Evolutionary conservation across 139 green algal genomes (phyloP), one percentile per base, ranked within the genome.

Genomic region (Chlamydomonas incerta): DNA sequence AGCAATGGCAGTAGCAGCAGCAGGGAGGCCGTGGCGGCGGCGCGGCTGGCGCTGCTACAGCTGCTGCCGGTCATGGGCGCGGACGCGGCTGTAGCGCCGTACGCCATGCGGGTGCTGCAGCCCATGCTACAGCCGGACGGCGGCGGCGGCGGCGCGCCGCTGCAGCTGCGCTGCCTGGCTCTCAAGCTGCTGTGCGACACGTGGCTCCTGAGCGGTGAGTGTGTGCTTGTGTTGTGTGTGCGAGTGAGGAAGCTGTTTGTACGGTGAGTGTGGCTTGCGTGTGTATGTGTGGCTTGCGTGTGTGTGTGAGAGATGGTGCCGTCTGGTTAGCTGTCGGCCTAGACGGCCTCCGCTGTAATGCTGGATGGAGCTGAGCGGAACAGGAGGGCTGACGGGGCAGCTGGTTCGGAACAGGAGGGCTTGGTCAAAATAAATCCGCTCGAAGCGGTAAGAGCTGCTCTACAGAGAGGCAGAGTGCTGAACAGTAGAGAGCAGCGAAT

Each of bases 111-210:
- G 1, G 81, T 86, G 33, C 68, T 94, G 34, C 74, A 87, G 70
- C 91, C 90, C 41, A 67, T 87, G 70, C 67, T 88, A 60, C 55
- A 24, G 55, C 18, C 55, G 55, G 17, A 60, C 55, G 55, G 55
- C 55, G 14, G 50, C 11, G 50, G 11, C 50, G 50, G 50, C 50
- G 65, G 57, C 29, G 72, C 63, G 11, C 88, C 91, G 0, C 62
- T 88, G 55, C 24, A 74, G 68, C 80, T 95, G 67, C 91, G 89
- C 34, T 91, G 89, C 52, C 57, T 91, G n/a, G 87, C 62, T 0
- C 74, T 94, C 74, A 80, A 90, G 23, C 81, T 95, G 70, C 50
- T 93, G 67, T 83, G 73, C 26, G 75, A 82, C n/a, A 80, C 88
- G 24, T 94, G 92, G 92, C 68, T 75, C 10, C 34, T 65, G 33